Percentiles rank a stretch among this genome's conserved stretches.
These are phyloP conservation scores for Ilyonectria mors-panacis DNA, from an alignment of 2,329 filamentous ascomycete species.

Conservation along the genomic window DNA sequence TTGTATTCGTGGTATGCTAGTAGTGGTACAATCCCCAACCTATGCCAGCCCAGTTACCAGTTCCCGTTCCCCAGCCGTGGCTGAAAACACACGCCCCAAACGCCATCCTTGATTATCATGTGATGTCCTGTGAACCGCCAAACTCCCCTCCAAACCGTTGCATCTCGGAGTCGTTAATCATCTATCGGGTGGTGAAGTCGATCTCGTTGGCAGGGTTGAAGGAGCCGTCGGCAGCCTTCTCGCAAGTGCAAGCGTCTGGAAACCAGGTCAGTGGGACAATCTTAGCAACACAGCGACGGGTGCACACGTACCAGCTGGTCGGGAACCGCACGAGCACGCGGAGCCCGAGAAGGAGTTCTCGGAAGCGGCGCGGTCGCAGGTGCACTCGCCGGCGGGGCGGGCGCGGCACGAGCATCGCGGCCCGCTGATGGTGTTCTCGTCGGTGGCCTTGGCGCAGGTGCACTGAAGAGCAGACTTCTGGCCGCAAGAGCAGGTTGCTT, in stretches of 20 bases:
- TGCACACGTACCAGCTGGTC: slow-evolving; percentile 73
- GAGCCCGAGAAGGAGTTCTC: slow-evolving; percentile 78
- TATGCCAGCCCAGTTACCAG: background rate
- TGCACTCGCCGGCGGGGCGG: slow-evolving; percentile 85
- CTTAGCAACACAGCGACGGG: background rate
- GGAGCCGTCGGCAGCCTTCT: slow-evolving; percentile 76
- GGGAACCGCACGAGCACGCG: slow-evolving; percentile 83
- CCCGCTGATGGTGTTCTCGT: slow-evolving; percentile 82
- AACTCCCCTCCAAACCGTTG: background rate
- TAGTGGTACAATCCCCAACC: background rate
- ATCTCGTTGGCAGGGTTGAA: slow-evolving; percentile 79
- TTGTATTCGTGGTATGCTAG: background rate
- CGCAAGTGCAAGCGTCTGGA: slow-evolving; percentile 83
- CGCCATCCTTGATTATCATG: slow-evolving; percentile 32
- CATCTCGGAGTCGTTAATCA: background rate
- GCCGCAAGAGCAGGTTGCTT: slow-evolving; percentile 89
- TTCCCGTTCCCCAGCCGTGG: background rate
- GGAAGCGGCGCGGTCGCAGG: slow-evolving; percentile 78
- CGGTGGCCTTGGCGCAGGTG: slow-evolving; percentile 81
- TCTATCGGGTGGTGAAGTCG: slow-evolving; percentile 82
- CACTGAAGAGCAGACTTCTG: slow-evolving; percentile 90
- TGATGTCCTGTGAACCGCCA: background rate
- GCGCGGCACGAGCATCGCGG: slow-evolving; percentile 88
- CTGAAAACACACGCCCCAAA: slow-evolving; percentile 30
- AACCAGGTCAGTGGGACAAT: slow-evolving; percentile 35